Base-by-base conservation (phyloP, 2,329 filamentous ascomycete species). In the Ampelomyces quisqualis region DNA sequence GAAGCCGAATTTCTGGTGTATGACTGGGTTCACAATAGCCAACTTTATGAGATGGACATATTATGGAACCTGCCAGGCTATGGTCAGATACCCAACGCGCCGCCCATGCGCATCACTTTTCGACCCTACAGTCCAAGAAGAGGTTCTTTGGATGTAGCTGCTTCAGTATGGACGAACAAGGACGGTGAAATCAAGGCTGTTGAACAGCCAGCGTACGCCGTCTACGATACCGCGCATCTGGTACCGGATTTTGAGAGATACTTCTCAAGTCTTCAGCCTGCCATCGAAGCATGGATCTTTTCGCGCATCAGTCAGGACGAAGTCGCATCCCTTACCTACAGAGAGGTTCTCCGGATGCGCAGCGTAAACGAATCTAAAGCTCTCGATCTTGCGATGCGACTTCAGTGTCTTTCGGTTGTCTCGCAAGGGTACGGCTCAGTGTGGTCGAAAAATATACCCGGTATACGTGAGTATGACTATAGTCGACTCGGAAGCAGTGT, bases 361-460 rank as follows among this genome's bases (percentile, higher is more conserved):
- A 34, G 40, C 13, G 46, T 51, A 11, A 51, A 45, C 17, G 45
- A 42, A 21, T 52, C 57, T 18, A 55, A 53, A 29, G 49, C 55
- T n/a, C 52, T 68, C 8, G 55, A 59, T 22, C 34, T 63, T 15
- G 62, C 59, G 9, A 58, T 68, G 55, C 52, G 58, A 17, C 43
- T 68, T 9, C 61, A 66, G 20, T 65, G 62, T 34, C 49, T 65
- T 3, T 67, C 65, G 2, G 53, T 68, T 8, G 56, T 68, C 9
- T 66, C 62, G 7, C 65, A 68, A 42, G 65, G 65, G 11, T 68
- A 67, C 26, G 65, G 65, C n/a, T 60, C 58, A 0, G 62, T 68
- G 11, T 57, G 47, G 44, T 61, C 59, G 0, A 50, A 58, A 13
- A 47, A 61, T 28, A 58, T 67, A 23, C 60, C 60, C 8, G 62